Conservation (phyloP, 2,329 filamentous ascomycete genomes). For the Diaporthe sp. region DNA sequence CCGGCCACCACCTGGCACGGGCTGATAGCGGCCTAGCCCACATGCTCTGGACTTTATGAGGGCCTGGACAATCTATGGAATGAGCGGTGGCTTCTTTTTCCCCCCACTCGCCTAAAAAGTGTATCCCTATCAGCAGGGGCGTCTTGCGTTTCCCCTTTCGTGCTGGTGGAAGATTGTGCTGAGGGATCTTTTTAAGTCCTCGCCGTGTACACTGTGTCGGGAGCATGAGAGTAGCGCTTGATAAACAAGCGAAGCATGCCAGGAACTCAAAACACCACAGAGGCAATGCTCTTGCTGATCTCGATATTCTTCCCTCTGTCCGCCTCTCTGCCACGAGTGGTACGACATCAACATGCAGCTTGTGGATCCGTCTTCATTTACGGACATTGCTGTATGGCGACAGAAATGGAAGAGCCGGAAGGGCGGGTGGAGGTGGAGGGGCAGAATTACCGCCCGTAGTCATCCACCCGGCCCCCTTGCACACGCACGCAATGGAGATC, state of each 20-base stretch:
- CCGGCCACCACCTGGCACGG: constrained; percentile 33
- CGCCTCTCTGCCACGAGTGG: neutral
- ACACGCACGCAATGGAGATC: neutral
- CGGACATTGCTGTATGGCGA: neutral
- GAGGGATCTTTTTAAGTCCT: neutral
- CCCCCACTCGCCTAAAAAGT: neutral
- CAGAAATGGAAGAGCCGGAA: constrained; percentile 10
- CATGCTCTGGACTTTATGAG: neutral
- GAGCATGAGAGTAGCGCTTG: neutral
- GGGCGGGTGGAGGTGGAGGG: neutral
- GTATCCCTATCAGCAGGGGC: neutral
- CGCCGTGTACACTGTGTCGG: neutral
- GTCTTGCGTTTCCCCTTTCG: neutral
- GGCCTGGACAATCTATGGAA: neutral
- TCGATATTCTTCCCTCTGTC: neutral
- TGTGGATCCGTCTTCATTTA: constrained; percentile 20
- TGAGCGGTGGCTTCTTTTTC: constrained; percentile 8
- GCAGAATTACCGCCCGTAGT: neutral
- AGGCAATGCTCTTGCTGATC: neutral
- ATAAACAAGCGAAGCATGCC: neutral
- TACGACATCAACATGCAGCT: constrained; percentile 3
- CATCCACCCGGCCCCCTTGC: neutral
- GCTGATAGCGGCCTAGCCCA: constrained; percentile 18
- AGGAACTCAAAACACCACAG: neutral
- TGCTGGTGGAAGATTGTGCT: neutral